Conservation (phyloP, 805 yeast species). For the Blastobotrys peoriensis region DNA sequence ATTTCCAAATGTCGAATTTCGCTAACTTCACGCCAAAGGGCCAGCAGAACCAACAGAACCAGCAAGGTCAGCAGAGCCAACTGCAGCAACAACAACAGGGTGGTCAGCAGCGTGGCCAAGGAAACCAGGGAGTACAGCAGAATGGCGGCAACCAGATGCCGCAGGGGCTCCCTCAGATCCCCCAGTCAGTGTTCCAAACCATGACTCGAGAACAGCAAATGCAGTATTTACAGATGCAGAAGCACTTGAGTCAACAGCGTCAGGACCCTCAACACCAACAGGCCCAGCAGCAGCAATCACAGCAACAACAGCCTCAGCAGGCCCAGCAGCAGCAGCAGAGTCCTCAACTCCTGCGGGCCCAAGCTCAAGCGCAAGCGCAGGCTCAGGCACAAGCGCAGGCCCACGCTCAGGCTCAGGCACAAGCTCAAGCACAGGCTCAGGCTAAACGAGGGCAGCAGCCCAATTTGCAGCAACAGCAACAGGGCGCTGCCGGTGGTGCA, state of each 20-base stretch:
- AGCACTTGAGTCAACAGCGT: slow-evolving; percentile 6
- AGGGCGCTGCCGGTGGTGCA: not conserved
- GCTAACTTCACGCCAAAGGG: too few species aligned
- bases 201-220: slow-evolving; percentile 22
- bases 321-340: slow-evolving; percentile 13
- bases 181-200: slow-evolving; percentile 15
- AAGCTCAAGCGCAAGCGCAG: slow-evolving; percentile 18
- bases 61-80: not conserved
- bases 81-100: not conserved
- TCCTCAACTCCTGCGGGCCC: slow-evolving; percentile 17
- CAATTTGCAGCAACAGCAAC: not conserved
- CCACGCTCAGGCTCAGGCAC: slow-evolving; percentile 21
- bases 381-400: slow-evolving; percentile 14
- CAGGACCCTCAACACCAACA: slow-evolving; percentile 10
- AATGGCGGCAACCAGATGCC: slow-evolving; percentile 2
- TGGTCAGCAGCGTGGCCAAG: slow-evolving; percentile 7
- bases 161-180: slow-evolving; percentile 4
- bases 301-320: slow-evolving; percentile 21
- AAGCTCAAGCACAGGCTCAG: too few species aligned
- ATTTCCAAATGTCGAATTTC: not conserved
- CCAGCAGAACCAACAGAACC: not conserved
- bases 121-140: slow-evolving; percentile 9
- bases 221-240: slow-evolving; percentile 16
- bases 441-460: slow-evolving; percentile 25
- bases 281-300: slow-evolving; percentile 21